A percentile compares a stretch with the other conserved stretches of the same genome.
Conservation (phyloP, 108 stramenopile genomes). For the Skeletonema tropicum region DNA sequence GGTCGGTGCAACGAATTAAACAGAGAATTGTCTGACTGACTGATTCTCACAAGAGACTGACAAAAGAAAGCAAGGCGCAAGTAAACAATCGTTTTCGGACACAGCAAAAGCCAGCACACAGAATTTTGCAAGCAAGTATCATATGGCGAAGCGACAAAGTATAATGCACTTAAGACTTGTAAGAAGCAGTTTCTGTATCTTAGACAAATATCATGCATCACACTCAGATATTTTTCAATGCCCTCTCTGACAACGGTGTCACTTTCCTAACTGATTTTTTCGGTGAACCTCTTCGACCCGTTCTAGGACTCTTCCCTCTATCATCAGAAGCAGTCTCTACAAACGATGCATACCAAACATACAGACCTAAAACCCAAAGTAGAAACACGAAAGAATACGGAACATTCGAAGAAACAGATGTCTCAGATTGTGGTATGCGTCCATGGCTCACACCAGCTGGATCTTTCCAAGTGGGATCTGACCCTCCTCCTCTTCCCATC, state of each 20-base stretch:
- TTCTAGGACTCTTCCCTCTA: not conserved
- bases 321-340: not conserved
- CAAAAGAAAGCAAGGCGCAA: not conserved
- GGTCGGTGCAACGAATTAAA: not conserved
- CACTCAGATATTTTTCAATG: constrained; percentile 2
- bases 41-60: not conserved
- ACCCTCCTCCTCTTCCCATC: constrained; percentile 18
- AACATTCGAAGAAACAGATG: constrained; percentile 18
- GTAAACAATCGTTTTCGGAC: not conserved
- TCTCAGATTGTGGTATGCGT: constrained; percentile 5
- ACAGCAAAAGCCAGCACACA: not conserved
- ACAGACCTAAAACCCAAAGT: constrained; percentile 64
- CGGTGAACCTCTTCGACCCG: not conserved
- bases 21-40: not conserved
- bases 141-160: not conserved
- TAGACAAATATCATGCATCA: not conserved
- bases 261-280: not conserved
- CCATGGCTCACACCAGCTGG: not conserved
- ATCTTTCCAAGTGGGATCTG: constrained; percentile 30
- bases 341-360: constrained; percentile 64
- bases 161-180: not conserved
- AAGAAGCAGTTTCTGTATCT: not conserved
- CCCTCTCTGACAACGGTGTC: not conserved
- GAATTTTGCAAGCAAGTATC: not conserved
- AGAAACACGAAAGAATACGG: constrained; percentile 52